These are phyloP conservation scores for Sporothrix sp. DNA, from an alignment of 2,329 filamentous ascomycete species.

Conservation along the genomic window DNA sequence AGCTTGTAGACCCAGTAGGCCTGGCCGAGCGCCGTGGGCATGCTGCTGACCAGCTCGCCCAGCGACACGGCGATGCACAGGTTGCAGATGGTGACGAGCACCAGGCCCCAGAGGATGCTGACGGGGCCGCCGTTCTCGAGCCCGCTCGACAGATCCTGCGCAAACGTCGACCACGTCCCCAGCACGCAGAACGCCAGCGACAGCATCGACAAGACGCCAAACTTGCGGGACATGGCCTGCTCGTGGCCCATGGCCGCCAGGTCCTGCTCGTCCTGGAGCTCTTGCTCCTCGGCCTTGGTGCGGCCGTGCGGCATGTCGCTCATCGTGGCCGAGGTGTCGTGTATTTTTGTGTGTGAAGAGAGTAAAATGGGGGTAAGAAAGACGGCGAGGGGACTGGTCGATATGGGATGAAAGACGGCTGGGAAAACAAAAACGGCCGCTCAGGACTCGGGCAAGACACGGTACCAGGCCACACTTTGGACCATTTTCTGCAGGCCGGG, in stretches of 20 bases:
- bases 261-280: constrained; percentile 13
- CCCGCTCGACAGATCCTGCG: constrained; percentile 30
- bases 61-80: constrained; percentile 56
- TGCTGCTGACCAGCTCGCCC: constrained; percentile 46
- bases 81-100: constrained; percentile 58
- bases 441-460: constrained; percentile 8
- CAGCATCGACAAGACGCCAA: constrained; percentile 16
- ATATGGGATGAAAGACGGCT: background rate
- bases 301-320: constrained; percentile 6
- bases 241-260: constrained; percentile 16
- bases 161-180: constrained; percentile 18
- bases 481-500: constrained; percentile 9
- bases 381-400: background rate
- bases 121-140: constrained; percentile 60
- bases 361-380: background rate
- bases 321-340: background rate
- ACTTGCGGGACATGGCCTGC: constrained; percentile 16
- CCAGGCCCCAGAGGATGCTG: constrained; percentile 65
- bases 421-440: background rate
- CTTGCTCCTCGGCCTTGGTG: constrained; percentile 12
- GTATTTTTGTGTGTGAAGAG: background rate
- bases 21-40: constrained; percentile 52
- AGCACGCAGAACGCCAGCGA: constrained; percentile 18
- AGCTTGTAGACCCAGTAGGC: constrained; percentile 46
- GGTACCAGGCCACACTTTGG: constrained; percentile 4